These are phyloP conservation scores for Bigelowiella natans DNA, from an alignment of 78 protist species.

Conservation along the genomic window DNA sequence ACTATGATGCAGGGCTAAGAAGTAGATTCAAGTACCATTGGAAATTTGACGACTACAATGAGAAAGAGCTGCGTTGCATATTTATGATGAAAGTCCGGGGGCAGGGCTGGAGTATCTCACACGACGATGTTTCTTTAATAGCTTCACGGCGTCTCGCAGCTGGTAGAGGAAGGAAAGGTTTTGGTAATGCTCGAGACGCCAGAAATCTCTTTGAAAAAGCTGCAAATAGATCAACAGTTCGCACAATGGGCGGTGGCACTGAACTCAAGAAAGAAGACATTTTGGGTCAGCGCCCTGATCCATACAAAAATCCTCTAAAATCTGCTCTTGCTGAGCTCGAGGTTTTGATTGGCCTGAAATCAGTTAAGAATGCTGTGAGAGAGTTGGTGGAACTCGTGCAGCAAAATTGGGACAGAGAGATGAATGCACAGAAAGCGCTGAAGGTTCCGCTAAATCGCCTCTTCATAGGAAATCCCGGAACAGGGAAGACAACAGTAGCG, in stretches of 20 bases:
- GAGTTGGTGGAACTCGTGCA: background rate
- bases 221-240: too few relatives aligned
- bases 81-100: too few relatives aligned
- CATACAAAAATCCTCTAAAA: too few relatives aligned
- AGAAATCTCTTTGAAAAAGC: too few relatives aligned
- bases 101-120: too few relatives aligned
- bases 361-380: constrained; percentile 22
- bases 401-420: constrained; percentile 16
- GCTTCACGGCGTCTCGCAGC: constrained; percentile 2
- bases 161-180: background rate
- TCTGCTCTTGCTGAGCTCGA: constrained; percentile 10
- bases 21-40: too few relatives aligned
- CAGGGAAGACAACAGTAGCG: constrained; percentile 46
- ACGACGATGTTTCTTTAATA: too few relatives aligned
- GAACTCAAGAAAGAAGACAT: background rate
- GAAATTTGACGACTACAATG: too few relatives aligned
- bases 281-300: too few relatives aligned
- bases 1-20: too few relatives aligned
- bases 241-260: background rate
- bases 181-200: constrained; percentile 41
- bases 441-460: background rate
- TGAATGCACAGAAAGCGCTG: background rate
- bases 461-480: constrained; percentile 32
- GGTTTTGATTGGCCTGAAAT: constrained; percentile 10
- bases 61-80: too few relatives aligned